A percentile compares a stretch with the other conserved stretches of the same genome.
These are phyloP conservation scores for Ceratobasidium sp. DNA, from an alignment of 1,284 basidiomycete species.

Conservation along the genomic window DNA sequence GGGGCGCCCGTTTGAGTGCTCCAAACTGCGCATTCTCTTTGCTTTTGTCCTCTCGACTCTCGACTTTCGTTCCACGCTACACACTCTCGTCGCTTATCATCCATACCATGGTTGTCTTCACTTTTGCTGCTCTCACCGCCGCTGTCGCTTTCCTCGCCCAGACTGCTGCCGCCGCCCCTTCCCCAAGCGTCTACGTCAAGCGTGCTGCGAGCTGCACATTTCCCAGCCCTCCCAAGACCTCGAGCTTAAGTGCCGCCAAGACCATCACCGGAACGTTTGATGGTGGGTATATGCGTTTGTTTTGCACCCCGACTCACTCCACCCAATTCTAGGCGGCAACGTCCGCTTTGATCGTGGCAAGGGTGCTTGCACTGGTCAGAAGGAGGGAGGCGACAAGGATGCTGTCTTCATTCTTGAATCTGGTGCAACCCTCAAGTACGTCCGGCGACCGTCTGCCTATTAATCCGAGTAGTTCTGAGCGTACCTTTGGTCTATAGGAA, in stretches of 20 bases:
- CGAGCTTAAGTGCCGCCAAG: slow-evolving; percentile 57
- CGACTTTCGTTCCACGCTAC: slow-evolving; percentile 34
- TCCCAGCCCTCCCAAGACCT: slow-evolving; percentile 59
- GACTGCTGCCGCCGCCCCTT: slow-evolving; percentile 32
- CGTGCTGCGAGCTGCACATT: slow-evolving; percentile 55
- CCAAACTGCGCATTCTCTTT: slow-evolving; percentile 37
- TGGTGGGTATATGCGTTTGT: slow-evolving; percentile 25
- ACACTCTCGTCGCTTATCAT: slow-evolving; percentile 10
- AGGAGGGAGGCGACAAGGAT: slow-evolving; percentile 46
- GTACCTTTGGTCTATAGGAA: slow-evolving; percentile 47
- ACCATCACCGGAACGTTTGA: slow-evolving; percentile 55
- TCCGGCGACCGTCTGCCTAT: neutral
- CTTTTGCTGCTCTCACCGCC: slow-evolving; percentile 36
- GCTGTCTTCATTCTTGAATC: slow-evolving; percentile 53
- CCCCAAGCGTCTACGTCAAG: slow-evolving; percentile 36
- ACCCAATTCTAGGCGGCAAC: slow-evolving; percentile 6
- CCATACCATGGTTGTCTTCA: slow-evolving; percentile 37
- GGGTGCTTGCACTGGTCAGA: slow-evolving; percentile 46
- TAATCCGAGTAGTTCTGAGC: no score
- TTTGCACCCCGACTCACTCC: neutral
- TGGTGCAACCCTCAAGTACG: slow-evolving; percentile 57
- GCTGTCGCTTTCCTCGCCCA: slow-evolving; percentile 24
- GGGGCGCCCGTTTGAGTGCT: neutral
- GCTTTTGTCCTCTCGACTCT: neutral
- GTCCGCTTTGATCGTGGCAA: slow-evolving; percentile 42